Evolutionary conservation across 805 yeast genomes (phyloP).

Genomic region (Saccharomycopsis amapae): DNA sequence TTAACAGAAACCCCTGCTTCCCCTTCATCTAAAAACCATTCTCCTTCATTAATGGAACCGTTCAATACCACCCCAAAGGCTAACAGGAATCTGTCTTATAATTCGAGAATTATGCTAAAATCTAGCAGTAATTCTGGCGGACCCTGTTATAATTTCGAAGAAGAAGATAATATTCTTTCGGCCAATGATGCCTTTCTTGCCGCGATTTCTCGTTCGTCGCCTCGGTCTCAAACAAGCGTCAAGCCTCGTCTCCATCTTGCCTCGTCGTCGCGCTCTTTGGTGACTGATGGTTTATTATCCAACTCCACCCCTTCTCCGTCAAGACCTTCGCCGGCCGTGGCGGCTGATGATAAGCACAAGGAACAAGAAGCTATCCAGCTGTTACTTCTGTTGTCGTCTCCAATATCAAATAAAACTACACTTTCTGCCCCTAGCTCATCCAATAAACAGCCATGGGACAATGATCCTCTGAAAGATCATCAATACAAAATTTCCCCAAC

Average conservation of each 20-base stretch:
- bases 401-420: conserved; percentile 1
- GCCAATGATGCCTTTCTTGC: conserved; percentile 22
- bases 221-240: too few relatives aligned
- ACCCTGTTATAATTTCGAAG: conserved; percentile 17
- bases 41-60: conserved; percentile 18
- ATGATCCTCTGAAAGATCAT: not conserved
- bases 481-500: not conserved
- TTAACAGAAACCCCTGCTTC: not conserved
- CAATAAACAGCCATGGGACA: not conserved
- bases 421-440: not conserved
- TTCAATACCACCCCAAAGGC: conserved; percentile 16
- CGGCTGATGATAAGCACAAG: conserved; percentile 12
- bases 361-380: conserved; percentile 22
- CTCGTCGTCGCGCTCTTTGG: not conserved
- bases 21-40: not conserved
- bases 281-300: not conserved
- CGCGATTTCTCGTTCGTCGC: conserved; percentile 15
- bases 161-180: conserved; percentile 17
- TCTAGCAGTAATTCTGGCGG: not conserved
- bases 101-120: not conserved
- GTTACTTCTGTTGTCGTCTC: conserved; percentile 14
- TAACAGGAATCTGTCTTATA: not conserved
- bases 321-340: not conserved
- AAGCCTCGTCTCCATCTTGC: not conserved
- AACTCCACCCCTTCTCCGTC: not conserved